Conservation (phyloP, 2,329 filamentous ascomycete genomes). For the Pseudofabraea citricarpa region DNA sequence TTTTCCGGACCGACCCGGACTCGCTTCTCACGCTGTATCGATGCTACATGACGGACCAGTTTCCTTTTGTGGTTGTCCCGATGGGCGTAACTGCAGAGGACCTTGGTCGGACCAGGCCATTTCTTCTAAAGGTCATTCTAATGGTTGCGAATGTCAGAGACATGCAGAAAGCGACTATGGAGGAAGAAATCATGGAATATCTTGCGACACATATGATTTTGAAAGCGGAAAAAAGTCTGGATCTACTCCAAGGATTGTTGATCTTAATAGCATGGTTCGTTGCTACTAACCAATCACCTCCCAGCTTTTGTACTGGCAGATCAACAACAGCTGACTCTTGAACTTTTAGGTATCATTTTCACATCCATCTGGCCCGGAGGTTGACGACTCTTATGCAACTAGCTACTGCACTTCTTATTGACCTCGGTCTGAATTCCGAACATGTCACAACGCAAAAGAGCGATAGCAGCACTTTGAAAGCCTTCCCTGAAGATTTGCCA, state of each 20-base stretch:
- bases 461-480: background rate
- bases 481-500: background rate
- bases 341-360: constrained; percentile 5
- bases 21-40: constrained; percentile 4
- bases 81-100: background rate
- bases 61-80: constrained; percentile 6
- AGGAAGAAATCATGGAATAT: constrained; percentile 21
- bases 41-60: constrained; percentile 4
- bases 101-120: constrained; percentile 1
- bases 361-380: constrained; percentile 2
- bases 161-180: constrained; percentile 11
- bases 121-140: constrained; percentile 3
- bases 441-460: background rate
- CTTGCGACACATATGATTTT: constrained; percentile 37
- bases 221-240: constrained; percentile 35
- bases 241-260: constrained; percentile 42
- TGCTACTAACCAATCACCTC: background rate
- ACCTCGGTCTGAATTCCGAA: constrained; percentile 5
- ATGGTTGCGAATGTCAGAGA: constrained; percentile 3
- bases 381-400: constrained; percentile 4
- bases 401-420: constrained; percentile 2
- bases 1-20: background rate
- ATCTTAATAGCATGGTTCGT: constrained; percentile 41
- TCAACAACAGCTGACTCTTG: background rate
- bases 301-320: background rate